These are phyloP conservation scores for Pichia nakasei DNA, from an alignment of 805 yeast genomes.

Conservation along the genomic window DNA sequence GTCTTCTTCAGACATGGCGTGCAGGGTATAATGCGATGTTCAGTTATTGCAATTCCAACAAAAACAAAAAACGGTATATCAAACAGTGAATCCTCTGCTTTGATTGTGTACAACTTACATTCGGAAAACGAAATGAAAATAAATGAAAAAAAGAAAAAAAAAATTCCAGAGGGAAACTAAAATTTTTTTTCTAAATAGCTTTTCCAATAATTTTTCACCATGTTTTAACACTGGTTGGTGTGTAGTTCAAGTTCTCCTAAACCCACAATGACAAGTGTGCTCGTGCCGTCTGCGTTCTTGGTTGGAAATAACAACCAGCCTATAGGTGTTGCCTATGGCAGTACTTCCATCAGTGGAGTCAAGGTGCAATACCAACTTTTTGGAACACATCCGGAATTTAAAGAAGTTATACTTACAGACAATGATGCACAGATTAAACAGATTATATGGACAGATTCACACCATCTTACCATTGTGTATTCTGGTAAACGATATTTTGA, in stretches of 20 bases:
- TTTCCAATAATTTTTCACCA: not conserved
- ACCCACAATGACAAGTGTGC: not conserved
- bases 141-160: no score
- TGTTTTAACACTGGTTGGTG: not conserved
- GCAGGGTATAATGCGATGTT: no score
- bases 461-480: not conserved
- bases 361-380: not conserved
- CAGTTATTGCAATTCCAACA: no score
- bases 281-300: not conserved
- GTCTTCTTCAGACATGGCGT: conserved; percentile 21
- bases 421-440: not conserved
- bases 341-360: not conserved
- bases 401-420: not conserved
- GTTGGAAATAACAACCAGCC: not conserved
- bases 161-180: no score
- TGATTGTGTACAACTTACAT: no score
- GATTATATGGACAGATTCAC: not conserved
- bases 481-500: not conserved
- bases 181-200: no score
- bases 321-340: not conserved
- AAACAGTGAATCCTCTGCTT: no score
- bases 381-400: not conserved
- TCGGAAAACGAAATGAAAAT: no score
- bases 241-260: not conserved
- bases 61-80: no score